Conservation (phyloP, 306 rosid genomes). For the Pueraria montana region DNA sequence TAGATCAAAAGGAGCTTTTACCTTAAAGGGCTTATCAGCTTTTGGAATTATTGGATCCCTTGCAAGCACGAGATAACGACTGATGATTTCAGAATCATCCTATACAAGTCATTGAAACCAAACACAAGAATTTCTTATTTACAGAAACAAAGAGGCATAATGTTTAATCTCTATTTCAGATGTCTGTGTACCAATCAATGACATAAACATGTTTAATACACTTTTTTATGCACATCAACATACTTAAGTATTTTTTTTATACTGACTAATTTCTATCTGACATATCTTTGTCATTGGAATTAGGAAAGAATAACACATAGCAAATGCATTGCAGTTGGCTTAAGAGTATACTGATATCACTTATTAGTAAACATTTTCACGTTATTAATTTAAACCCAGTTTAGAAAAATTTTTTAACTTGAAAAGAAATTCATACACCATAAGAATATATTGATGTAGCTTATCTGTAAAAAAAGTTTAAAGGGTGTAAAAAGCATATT, state of each 20-base stretch:
- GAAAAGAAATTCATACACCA: not conserved
- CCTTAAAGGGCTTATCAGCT: constrained; percentile 60
- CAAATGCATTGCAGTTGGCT: no score
- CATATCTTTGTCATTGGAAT: constrained; percentile 2
- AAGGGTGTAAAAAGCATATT: constrained; percentile 29
- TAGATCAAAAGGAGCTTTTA: constrained; percentile 33
- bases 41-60: constrained; percentile 76
- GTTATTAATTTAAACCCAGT: no score
- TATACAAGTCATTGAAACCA: constrained; percentile 47
- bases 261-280: not conserved
- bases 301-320: no score
- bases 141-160: constrained; percentile 9
- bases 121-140: constrained; percentile 39
- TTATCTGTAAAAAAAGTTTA: constrained; percentile 1
- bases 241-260: not conserved
- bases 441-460: not conserved
- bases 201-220: constrained; percentile 14
- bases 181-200: constrained; percentile 15
- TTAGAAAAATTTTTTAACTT: no score
- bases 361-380: no score
- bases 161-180: not conserved
- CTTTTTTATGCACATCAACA: no score
- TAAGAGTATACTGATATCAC: no score
- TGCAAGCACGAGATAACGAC: constrained; percentile 72
- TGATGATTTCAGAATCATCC: constrained; percentile 64